Base-by-base conservation (phyloP, 2,329 filamentous ascomycete species). In the Diaporthe amygdali region DNA sequence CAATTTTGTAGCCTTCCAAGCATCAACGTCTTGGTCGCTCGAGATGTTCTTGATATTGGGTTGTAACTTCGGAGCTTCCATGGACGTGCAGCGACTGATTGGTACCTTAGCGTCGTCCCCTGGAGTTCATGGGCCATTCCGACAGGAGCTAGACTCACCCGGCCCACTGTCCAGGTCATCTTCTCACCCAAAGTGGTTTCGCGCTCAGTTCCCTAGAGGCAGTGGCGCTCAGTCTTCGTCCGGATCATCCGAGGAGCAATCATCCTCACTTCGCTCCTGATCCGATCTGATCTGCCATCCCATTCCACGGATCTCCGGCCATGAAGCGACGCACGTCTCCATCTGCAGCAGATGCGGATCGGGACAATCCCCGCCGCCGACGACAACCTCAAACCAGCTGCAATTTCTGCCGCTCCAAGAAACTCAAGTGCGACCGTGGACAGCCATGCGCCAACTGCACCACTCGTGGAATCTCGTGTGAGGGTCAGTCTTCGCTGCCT, bases 321-420 rank as follows among this genome's bases (percentile, higher is more conserved):
- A 70, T 70, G 68, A 70, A 71, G 68, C 63, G 68, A 47, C 68
- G 71, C 30, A 37, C 37, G 14, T 55, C 67, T n/a, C 12, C 10
- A 20, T 32, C 63, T 10, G 46, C 61, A 5, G 27, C 34, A 37
- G 34, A 34, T 25, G 64, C 22, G 15, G 30, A 27, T 30, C 59
- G 47, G 54, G 46, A 67, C 17, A 39, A 32, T 3, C 32, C 34
- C 17, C 69, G 69, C 17, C 69, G 69, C n/a, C 69, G 71, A 34
- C 41, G 79, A 20, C 79, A 80, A 54, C 77, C 78, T 9, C 78
- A 78, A 46, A 75, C 73, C 30, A 78, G 78, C n/a, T 81, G 79
- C 69, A 74, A 77, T 61, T 79, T 76, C 20, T 81, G 79, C 68
- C 76, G 79, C 15, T 72, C 56, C 32, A 80, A 78, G 70, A 81